phyloP scores from a whole-genome alignment of 31 red algal genomes.

The Bonnemaisonia californica region DNA sequence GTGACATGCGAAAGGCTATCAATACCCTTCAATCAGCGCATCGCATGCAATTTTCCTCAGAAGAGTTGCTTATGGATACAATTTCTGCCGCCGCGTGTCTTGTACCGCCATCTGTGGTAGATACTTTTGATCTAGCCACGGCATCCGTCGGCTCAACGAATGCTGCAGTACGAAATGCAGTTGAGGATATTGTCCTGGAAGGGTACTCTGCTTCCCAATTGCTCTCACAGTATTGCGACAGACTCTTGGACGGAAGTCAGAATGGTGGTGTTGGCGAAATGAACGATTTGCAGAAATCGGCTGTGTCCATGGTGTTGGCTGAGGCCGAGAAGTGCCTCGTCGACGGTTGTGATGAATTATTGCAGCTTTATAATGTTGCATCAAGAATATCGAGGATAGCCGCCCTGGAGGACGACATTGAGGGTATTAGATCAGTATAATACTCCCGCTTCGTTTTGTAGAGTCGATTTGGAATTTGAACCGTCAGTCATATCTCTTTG shows the following conservation, averaged over 20 bases:
- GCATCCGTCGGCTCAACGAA: slow-evolving; percentile 15
- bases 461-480: background rate
- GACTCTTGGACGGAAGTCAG: slow-evolving; percentile 27
- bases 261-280: slow-evolving; percentile 27
- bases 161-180: slow-evolving; percentile 34
- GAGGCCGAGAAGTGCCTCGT: slow-evolving; percentile 72
- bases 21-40: slow-evolving; percentile 74
- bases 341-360: slow-evolving; percentile 82
- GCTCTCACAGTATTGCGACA: slow-evolving; percentile 38
- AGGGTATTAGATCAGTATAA: background rate
- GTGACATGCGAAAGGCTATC: slow-evolving; percentile 86
- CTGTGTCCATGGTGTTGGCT: slow-evolving; percentile 72
- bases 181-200: slow-evolving; percentile 46
- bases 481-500: background rate
- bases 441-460: too few relatives aligned
- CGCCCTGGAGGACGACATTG: slow-evolving; percentile 5
- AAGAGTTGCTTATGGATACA: slow-evolving; percentile 35
- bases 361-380: slow-evolving; percentile 77
- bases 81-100: slow-evolving; percentile 72
- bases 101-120: slow-evolving; percentile 59
- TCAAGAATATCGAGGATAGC: slow-evolving; percentile 43
- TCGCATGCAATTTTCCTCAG: slow-evolving; percentile 31
- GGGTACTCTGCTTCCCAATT: slow-evolving; percentile 69
- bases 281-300: slow-evolving; percentile 84
- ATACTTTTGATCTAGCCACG: slow-evolving; percentile 43